Evolutionary conservation across 495 filamentous ascomycete species (phyloP), one percentile per base, ranked within the genome.

Genomic region (Hyaloscypha finlandica): DNA sequence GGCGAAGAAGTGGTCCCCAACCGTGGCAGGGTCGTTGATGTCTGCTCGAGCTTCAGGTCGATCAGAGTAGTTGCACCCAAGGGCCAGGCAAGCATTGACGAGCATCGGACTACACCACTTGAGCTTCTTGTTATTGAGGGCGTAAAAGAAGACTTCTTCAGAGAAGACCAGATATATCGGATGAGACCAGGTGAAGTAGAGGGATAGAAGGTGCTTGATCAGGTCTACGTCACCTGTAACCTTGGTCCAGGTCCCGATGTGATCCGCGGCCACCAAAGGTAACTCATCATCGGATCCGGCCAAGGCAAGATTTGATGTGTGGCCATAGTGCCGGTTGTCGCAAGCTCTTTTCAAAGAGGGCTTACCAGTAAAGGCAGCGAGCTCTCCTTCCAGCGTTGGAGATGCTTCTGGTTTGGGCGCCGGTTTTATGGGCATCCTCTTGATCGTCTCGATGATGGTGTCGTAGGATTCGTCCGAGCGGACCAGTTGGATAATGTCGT

Each of bases 131-230:
- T 76, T 75, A 6, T 74, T 68, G 70, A 90, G 85, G 69, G 92
- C 90, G 42, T 83, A 77, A 59, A 88, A 76, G 71, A 95, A 94
- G 58, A 87, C 81, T 58, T 88, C 85, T 63, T 91, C 88, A 61
- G 89, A 87, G 53, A 95, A 84, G 3, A 90, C 79, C 6, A 86
- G 83, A 71, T 89, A 88, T 66, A 86, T 88, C 1, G 90, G 89
- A 69, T 93, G 89, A 68, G 88, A 85, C 92, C 92, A 95, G 69
- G 84, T 84, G 64, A 95, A 93, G 74, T 92, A 94, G 12, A 93
- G 75, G 16, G 83, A 78, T n/a, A 92, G 76, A 29, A 91, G 80
- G 66, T 90, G 87, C 61, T 84, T 78, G 11, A 91, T 81, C 37
- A 91, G 80, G 5, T 74, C 72, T 9, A 76, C 62, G 71, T 92